Conservation (phyloP, 2,329 filamentous ascomycete genomes). For the Cyphellophora europaea region DNA sequence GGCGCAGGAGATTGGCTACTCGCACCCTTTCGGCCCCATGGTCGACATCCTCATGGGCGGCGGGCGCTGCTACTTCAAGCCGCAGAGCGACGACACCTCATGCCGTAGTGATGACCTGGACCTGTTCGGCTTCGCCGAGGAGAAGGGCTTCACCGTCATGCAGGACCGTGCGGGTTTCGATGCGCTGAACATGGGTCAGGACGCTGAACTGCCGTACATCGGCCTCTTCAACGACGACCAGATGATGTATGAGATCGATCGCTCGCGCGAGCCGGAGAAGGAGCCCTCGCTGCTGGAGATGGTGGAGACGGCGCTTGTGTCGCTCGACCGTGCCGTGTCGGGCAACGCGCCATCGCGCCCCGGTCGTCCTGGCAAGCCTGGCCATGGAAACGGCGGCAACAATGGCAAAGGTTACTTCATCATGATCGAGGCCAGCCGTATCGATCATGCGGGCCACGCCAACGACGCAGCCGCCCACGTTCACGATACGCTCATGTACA, state of each 20-base stretch:
- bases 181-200: slow-evolving; percentile 1
- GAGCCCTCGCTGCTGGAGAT: background rate
- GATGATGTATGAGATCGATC: slow-evolving; percentile 1
- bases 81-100: background rate
- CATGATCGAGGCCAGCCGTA: background rate
- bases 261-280: background rate
- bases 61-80: background rate
- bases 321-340: background rate
- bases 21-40: background rate
- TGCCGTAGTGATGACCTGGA: background rate
- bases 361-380: background rate
- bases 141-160: background rate
- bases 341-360: background rate
- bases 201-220: slow-evolving; percentile 12
- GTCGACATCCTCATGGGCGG: slow-evolving; percentile 1
- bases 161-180: background rate
- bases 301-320: background rate
- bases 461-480: background rate
- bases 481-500: background rate
- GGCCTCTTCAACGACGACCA: slow-evolving; percentile 1
- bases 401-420: background rate
- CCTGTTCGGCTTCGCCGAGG: background rate
- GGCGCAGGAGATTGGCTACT: background rate
- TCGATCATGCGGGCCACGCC: background rate
- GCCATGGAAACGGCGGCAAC: no score